Evolutionary conservation across 176 grass and related monocot genomes (phyloP).

Genomic region (Oryza longistaminata): DNA sequence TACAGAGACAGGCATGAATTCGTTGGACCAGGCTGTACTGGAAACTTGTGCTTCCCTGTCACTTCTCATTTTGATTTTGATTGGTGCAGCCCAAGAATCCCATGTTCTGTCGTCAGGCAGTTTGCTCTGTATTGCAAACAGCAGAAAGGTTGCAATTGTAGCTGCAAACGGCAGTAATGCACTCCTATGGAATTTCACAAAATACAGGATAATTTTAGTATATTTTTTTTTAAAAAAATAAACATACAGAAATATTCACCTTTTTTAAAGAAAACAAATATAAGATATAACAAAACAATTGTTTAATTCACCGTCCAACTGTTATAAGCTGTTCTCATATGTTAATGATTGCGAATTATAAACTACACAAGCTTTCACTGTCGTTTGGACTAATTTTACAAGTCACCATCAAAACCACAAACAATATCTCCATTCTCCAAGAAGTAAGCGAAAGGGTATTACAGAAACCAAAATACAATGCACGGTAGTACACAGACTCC

Average conservation of each 20-base stretch:
- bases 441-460: not conserved
- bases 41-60: not conserved
- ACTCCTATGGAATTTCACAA: not conserved
- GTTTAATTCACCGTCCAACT: no score
- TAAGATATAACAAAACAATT: no score
- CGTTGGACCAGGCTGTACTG: constrained; percentile 25
- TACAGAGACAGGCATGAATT: not conserved
- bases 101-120: not conserved
- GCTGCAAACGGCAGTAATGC: not conserved
- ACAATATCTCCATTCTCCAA: not conserved
- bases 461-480: not conserved
- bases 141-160: not conserved
- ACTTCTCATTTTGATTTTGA: not conserved
- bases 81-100: not conserved
- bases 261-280: no score
- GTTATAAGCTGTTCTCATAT: not conserved
- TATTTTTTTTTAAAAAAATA: no score
- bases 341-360: not conserved
- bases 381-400: not conserved
- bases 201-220: no score
- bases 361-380: not conserved
- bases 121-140: not conserved
- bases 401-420: not conserved
- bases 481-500: not conserved
- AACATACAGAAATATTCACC: no score